Conservation (phyloP, 768 basidiomycete genomes). For the Mycena crocata region DNA sequence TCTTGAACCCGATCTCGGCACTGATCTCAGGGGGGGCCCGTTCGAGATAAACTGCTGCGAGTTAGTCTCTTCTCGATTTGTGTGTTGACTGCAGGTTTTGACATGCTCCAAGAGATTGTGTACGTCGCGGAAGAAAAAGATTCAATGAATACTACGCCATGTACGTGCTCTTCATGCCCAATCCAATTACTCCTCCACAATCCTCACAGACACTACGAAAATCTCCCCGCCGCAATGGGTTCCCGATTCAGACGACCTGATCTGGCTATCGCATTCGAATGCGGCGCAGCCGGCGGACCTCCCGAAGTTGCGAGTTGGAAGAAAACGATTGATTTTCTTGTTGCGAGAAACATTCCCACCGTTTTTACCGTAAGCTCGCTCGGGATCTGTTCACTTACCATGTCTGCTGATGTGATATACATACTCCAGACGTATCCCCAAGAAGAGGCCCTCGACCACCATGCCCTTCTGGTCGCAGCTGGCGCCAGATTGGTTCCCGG, state of each 20-base stretch:
- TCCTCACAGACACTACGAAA: slow-evolving; percentile 45
- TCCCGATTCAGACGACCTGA: slow-evolving; percentile 42
- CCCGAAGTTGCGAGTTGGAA: slow-evolving; percentile 39
- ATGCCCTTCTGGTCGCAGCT: slow-evolving; percentile 31
- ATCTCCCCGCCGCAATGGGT: slow-evolving; percentile 33
- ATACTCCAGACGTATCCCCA: slow-evolving; percentile 43
- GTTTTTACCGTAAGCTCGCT: slow-evolving; percentile 47
- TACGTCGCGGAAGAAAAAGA: slow-evolving; percentile 37
- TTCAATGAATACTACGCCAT: slow-evolving; percentile 37
- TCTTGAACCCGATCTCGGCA: neutral
- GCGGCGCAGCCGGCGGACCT: slow-evolving; percentile 24
- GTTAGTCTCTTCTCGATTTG: neutral
- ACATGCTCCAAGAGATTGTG: slow-evolving; percentile 39
- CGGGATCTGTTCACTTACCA: neutral
- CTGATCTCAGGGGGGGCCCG: neutral
- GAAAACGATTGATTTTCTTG: slow-evolving; percentile 40
- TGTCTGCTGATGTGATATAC: neutral
- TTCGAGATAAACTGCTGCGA: neutral
- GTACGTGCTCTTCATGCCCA: slow-evolving; percentile 31
- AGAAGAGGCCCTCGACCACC: slow-evolving; percentile 45
- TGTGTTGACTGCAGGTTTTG: neutral
- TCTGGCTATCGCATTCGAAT: slow-evolving; percentile 51
- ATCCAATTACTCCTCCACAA: neutral
- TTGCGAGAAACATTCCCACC: slow-evolving; percentile 42
- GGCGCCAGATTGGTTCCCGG: slow-evolving; percentile 40